Evolutionary conservation across 768 basidiomycete species (phyloP).

Genomic region (Suillus subluteus): DNA sequence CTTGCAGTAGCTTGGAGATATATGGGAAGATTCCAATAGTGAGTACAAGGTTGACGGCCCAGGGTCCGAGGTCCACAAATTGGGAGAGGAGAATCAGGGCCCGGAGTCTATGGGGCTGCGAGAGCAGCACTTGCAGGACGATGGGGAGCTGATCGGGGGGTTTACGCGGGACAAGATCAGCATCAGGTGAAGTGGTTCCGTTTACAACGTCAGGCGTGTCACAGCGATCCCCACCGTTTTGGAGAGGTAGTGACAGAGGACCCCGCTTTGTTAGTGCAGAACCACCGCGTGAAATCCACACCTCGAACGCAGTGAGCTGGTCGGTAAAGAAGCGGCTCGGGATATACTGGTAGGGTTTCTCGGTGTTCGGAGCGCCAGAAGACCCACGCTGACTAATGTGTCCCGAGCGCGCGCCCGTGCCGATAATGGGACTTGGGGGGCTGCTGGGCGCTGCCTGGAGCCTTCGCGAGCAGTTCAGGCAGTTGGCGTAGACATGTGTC

Average conservation of each 20-base stretch:
- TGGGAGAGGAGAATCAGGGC: conserved; percentile 95
- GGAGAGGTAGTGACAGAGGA: conserved; percentile 68
- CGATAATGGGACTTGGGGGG: conserved; percentile 26
- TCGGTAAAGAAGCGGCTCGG: conserved; percentile 95
- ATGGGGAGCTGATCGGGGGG: conserved; percentile 98
- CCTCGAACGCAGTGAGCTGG: conserved; percentile 95
- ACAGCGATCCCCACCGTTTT: conserved; percentile 38
- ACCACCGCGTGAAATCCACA: conserved; percentile 96
- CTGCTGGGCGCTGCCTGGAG: conserved; percentile 25
- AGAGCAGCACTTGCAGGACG: conserved; percentile 94
- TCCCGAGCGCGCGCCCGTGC: conserved; percentile 17
- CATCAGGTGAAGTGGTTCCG: conserved; percentile 25
- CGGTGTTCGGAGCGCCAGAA: conserved; percentile 30
- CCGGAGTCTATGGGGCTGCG: conserved; percentile 92
- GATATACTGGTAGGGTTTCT: conserved; percentile 70
- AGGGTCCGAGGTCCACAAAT: conserved; percentile 97
- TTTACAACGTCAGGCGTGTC: conserved; percentile 25
- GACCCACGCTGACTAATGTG: conserved; percentile 25
- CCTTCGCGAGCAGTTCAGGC: conserved; percentile 71
- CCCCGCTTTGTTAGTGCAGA: conserved; percentile 81
- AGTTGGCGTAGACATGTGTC: conserved; percentile 93
- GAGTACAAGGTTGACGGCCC: conserved; percentile 96
- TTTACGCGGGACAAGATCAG: conserved; percentile 75
- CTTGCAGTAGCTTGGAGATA: conserved; percentile 94
- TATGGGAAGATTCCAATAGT: conserved; percentile 99